phyloP scores from a whole-genome alignment of 345 rosid species.

The Gossypium arboreum region DNA sequence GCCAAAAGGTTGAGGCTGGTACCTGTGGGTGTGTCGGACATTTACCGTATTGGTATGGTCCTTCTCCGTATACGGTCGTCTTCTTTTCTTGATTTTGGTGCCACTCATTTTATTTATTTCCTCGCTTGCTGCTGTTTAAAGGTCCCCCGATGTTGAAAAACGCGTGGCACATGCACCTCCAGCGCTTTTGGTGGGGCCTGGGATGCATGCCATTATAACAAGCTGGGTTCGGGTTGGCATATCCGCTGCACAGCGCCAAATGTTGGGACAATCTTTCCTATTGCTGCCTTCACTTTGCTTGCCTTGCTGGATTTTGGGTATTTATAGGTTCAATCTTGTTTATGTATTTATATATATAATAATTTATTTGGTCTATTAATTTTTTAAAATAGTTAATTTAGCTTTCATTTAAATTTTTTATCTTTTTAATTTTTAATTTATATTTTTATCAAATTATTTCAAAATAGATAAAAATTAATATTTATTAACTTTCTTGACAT shows the following conservation, averaged over 20 bases:
- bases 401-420: too few relatives aligned
- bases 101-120: not conserved
- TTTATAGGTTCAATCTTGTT: too few relatives aligned
- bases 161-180: not conserved
- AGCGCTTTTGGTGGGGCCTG: not conserved
- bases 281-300: not conserved
- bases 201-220: not conserved
- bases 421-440: too few relatives aligned
- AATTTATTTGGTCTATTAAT: too few relatives aligned
- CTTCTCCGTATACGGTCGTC: slow-evolving; percentile 72
- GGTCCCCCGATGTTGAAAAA: not conserved
- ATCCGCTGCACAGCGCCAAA: not conserved
- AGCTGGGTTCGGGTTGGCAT: slow-evolving; percentile 11
- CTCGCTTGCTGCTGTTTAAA: not conserved
- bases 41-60: slow-evolving; percentile 57
- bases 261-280: not conserved
- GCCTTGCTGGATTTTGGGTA: not conserved
- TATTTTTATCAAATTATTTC: too few relatives aligned
- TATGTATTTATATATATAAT: too few relatives aligned
- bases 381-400: too few relatives aligned
- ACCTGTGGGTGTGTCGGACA: slow-evolving; percentile 40
- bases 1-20: not conserved
- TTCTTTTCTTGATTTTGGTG: not conserved
- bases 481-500: accelerated
- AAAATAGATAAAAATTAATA: too few relatives aligned